Evolutionary conservation across 176 grass and related monocot genomes (phyloP).

Genomic region (Luzula sylvatica): DNA sequence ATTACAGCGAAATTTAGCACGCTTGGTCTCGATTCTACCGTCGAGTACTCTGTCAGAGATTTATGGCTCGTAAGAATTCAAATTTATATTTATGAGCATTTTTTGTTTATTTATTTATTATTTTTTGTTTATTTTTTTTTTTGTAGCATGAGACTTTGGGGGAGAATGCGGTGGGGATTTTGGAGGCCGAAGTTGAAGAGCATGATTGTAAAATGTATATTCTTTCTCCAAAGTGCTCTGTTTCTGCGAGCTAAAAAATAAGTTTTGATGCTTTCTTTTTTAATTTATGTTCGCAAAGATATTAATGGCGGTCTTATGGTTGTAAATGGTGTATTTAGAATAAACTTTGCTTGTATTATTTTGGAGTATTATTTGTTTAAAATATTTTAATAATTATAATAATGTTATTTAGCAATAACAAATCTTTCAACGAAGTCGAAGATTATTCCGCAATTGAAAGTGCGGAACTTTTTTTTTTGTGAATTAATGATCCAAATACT

Average conservation of each 20-base stretch:
- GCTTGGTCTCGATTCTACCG: slow-evolving; percentile 44
- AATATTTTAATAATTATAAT: too few species aligned
- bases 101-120: slow-evolving; percentile 3
- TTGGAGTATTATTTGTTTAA: too few species aligned
- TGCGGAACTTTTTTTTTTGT: too few species aligned
- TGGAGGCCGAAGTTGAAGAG: slow-evolving; percentile 39
- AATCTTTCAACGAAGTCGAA: too few species aligned
- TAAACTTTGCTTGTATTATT: too few species aligned
- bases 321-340: slow-evolving; percentile 9
- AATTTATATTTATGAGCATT: neutral
- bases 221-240: slow-evolving; percentile 22
- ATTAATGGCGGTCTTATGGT: neutral
- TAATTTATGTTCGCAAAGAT: neutral
- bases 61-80: slow-evolving; percentile 48
- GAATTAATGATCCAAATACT: too few species aligned
- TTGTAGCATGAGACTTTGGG: slow-evolving; percentile 54
- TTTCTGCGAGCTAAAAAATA: slow-evolving; percentile 29
- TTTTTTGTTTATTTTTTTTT: slow-evolving; percentile 8
- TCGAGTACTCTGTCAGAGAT: slow-evolving; percentile 59
- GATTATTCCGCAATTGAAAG: too few species aligned
- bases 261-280: neutral
- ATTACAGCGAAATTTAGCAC: slow-evolving; percentile 42
- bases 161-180: slow-evolving; percentile 31
- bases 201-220: slow-evolving; percentile 81
- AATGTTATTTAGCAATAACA: too few species aligned